Base-by-base conservation (phyloP, 2,329 filamentous ascomycete genomes). In the Diaporthe aspalathi region DNA sequence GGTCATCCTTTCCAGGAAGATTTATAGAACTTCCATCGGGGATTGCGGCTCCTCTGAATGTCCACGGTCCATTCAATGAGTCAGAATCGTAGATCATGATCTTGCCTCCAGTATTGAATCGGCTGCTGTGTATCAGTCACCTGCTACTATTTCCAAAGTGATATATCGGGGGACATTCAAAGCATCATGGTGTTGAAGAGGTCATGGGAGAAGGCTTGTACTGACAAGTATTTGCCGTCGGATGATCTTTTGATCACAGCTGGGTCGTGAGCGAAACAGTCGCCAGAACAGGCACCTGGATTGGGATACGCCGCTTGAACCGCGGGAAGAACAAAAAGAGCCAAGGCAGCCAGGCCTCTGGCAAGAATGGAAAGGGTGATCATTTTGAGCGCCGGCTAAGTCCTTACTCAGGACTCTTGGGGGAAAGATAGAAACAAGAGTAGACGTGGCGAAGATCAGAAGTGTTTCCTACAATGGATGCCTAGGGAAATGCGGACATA, bases 51-150 rank as follows among this genome's bases (percentile, higher is more conserved):
- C 84, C 84, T 32, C 79, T 73, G 73, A 80, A 81, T 0, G 78
- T 81, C 84, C 84, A 86, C 8, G 83, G 82, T 1, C 83, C 83
- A 6, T 75, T 76, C 56, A 85, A 69, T 14, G 77, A 76, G n/a
- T 76, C 73, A 1, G 83, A 77, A 24, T 80, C 83, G 68, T 79
- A 79, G 67, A 84, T 82, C 56, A 79, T 79, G 73, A 85, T 83
- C 54, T 76, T 78, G 74, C 78, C 79, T 29, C 81, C 81, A 8
- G 84, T 85, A 38, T 78, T 80, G 78, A 84, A 84, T 16, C 72
- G 72, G 24, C 35, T 38, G 35, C 35, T 38, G 12, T 12, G 35
- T 38, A 38, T 38, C 12, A 38, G 11, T 12, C 9, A 38, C 35
- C 35, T 38, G 35, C 11, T 38, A 7, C 35, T 38, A 11, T 12